Evolutionary conservation across 1,139 yeast genomes (phyloP), one percentile per base, ranked within the genome.

Genomic region (Pichia sp.): DNA sequence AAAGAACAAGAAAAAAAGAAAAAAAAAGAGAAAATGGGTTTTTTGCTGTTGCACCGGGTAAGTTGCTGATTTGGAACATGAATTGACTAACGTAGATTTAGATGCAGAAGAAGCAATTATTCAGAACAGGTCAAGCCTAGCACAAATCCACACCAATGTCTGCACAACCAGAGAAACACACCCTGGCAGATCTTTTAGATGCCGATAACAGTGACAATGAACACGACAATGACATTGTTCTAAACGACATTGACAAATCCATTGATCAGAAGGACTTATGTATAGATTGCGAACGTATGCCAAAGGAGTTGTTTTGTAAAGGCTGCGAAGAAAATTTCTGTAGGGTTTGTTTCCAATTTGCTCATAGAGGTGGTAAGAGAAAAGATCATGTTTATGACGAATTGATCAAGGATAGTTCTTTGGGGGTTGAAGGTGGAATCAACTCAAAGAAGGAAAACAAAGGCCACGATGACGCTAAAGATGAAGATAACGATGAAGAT

Each of bases 271-370:
- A 44, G 15, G 49, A 50, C 7, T 9, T 30, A 6, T 82, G 90
- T 63, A 70, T 78, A 15, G 89, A 82, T 56, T 83, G 90, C 61
- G 76, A 76, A 32, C 86, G 83, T 59, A 85, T 80, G 78, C 81
- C 84, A 25, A 68, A 76, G 6, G 85, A 80, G 54, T 64, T 79
- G 12, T 62, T 68, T 30, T 83, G 90, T 62, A 59, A 65, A 35
- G 71, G 71, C 45, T 83, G 90, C 63, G 76, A 74, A 35, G 90
- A 83, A 56, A 70, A 70, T 25, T 83, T 80, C 56, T 83, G 90
- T 61, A 70, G 73, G 32, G 85, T 82, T 2, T 83, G 90, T 59
- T 82, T 75, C 58, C 79, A 72, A 39, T 74, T 80, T 66, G 68
- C 81, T 20, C 90, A 83, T 58, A 70, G 82, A 49, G 81, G 85